Evolutionary conservation across 306 rosid genomes (phyloP), one percentile per base, ranked within the genome.

Genomic region (Lathyrus aphaca): DNA sequence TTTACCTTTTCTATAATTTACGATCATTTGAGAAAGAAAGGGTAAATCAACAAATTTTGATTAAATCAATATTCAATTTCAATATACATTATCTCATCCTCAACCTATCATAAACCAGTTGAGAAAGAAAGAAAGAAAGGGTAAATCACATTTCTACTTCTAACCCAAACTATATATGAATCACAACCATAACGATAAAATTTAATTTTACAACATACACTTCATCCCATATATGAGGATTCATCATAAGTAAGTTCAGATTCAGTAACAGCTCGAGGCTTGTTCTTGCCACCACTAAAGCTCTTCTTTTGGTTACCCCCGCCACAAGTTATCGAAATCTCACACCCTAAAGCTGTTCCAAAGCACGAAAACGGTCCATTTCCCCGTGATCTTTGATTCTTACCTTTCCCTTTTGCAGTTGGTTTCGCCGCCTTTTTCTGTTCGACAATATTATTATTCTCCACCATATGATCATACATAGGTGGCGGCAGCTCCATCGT

Each of bases 301-400:
- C 55, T 82, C 83, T 86, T 85, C 76, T 85, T 87, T 1, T 64
- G 54, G 58, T 61, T 69, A 15, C 81, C 83, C 5, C 90, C 91
- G 2, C 90, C 96, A 6, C 97, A 92, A 40, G 92, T 66, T 30
- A 87, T 79, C 6, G 95, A 73, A 57, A 89, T 82, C 72, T 89
- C 95, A 42, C 88, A 86, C 2, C 97, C 97, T 32, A 73, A 77
- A 0, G 84, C 90, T 0, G 77, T 80, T 0, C 96, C 91, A 5
- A 92, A 92, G 76, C 97, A 92, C 7, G 97, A 89, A 72, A 89
- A 87, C 82, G 86, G 45, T 8, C 92, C 87, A 2, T 29, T 48
- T 10, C 19, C 1, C 29, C 8, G 8, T 32, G 38, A 32, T 32
- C 40, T n/a, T 29, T 29, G 21, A 13, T 48, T 16, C 59, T 13